These are phyloP conservation scores for Apiospora koreana DNA, from an alignment of 2,329 filamentous ascomycete species.

Conservation along the genomic window DNA sequence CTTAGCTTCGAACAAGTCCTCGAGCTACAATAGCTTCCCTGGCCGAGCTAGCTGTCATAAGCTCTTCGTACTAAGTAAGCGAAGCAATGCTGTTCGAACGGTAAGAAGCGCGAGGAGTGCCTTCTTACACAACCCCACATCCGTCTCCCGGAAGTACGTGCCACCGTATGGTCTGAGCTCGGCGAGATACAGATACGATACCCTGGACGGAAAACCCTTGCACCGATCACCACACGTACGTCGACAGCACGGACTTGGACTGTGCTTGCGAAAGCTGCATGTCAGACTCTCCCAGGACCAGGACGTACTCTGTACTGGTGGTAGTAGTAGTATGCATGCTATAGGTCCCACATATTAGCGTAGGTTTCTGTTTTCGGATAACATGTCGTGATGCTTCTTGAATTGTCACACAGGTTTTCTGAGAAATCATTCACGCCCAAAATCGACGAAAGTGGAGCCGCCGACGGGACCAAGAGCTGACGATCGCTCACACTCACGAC, in stretches of 20 bases:
- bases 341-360: slow-evolving; percentile 3
- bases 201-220: not conserved
- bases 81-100: not conserved
- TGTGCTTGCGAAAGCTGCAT: slow-evolving; percentile 3
- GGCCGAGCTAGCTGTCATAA: not conserved
- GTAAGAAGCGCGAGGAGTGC: not conserved
- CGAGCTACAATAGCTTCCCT: not conserved
- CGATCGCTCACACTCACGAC: slow-evolving; percentile 1
- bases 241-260: slow-evolving; percentile 10
- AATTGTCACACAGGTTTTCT: not conserved
- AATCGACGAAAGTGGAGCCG: not conserved
- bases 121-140: not conserved
- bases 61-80: not conserved
- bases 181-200: slow-evolving; percentile 9
- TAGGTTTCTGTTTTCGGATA: slow-evolving; percentile 15
- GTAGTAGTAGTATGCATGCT: slow-evolving; percentile 1
- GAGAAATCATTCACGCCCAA: not conserved
- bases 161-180: slow-evolving; percentile 2
- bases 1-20: not conserved
- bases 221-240: not conserved
- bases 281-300: slow-evolving; percentile 7
- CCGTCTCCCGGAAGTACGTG: not conserved
- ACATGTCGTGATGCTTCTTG: slow-evolving; percentile 12
- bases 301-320: not conserved
- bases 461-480: not conserved